Evolutionary conservation across 257 asterid species (phyloP).

Genomic region (Scutellaria baicalensis): DNA sequence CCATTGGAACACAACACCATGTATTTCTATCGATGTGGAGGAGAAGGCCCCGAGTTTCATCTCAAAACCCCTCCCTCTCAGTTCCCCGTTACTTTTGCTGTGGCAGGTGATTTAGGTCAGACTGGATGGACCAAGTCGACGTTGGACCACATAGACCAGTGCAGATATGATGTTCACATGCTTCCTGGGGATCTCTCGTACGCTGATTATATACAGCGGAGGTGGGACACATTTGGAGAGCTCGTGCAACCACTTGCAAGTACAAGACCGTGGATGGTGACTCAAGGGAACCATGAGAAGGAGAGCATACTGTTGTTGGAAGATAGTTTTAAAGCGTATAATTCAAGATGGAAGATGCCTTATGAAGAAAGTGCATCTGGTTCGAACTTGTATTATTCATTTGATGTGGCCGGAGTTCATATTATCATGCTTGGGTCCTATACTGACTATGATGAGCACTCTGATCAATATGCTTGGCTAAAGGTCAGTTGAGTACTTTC

Average conservation of each 20-base stretch:
- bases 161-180: conserved; percentile 75
- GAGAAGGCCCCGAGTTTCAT: conserved; percentile 69
- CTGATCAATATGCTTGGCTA: conserved; percentile 81
- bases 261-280: conserved; percentile 98
- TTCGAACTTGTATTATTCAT: conserved; percentile 87
- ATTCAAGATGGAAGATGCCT: conserved; percentile 98
- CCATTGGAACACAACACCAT: conserved; percentile 58
- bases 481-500: conserved; percentile 45
- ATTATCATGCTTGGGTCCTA: conserved; percentile 93
- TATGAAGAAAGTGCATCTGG: conserved; percentile 75
- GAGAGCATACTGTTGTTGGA: conserved; percentile 54
- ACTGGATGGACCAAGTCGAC: conserved; percentile 93
- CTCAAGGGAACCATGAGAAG: conserved; percentile 97
- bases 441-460: conserved; percentile 59
- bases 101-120: conserved; percentile 96
- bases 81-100: conserved; percentile 79
- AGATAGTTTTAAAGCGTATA: conserved; percentile 58
- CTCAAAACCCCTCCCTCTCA: conserved; percentile 84
- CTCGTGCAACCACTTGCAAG: conserved; percentile 96
- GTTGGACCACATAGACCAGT: conserved; percentile 67
- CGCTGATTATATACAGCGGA: conserved; percentile 72
- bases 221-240: conserved; percentile 94
- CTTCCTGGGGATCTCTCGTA: conserved; percentile 94
- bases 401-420: conserved; percentile 90
- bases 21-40: conserved; percentile 80